Base-by-base conservation (phyloP, 306 rosid genomes). In the Cucumis melo region DNA sequence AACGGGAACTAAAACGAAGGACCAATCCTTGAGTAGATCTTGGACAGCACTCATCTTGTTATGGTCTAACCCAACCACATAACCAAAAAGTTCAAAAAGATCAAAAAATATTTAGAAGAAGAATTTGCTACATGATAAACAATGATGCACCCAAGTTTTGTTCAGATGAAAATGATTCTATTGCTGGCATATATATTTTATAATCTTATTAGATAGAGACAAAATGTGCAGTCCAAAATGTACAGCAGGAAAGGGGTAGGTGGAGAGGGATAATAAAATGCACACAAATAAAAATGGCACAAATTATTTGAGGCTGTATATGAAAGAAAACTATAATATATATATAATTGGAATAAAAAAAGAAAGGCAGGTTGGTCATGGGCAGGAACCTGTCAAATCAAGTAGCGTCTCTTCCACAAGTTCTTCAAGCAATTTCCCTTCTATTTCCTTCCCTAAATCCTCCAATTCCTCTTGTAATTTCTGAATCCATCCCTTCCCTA, bases 391-490 rank as follows among this genome's bases (percentile, higher is more conserved):
- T 65, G 88, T 87, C 78, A 87, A 87, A 81, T 89, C 95, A 51
- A 88, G 74, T 81, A 90, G 89, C 63, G 81, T 84, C 79, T 89
- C 89, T 55, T 89, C 93, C 82, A 95, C 88, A 41, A 95, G 87
- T 84, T 89, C 92, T 84, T 90, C 82, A 67, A 95, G 85, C 86
- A 95, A 79, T 56, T 81, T 83, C 48, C 79, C 81, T 42, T 88
- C 97, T 13, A 94, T 87, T 76, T 90, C 97, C 84, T 81, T 86
- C 6, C 87, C 97, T 56, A 92, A 79, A 80, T 80, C 77, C 80
- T 89, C 90, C 51, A 87, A 80, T 85, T 95, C 99, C 81, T 85
- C 78, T 58, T 78, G 81, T 86, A 80, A 61, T n/a, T 84, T 85
- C 74, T 89, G 88, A 77, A 50, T 68, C 99, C 97, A 95, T 46